These are phyloP conservation scores for Penicillium argentinense DNA, from an alignment of 495 filamentous ascomycete species.

Conservation along the genomic window DNA sequence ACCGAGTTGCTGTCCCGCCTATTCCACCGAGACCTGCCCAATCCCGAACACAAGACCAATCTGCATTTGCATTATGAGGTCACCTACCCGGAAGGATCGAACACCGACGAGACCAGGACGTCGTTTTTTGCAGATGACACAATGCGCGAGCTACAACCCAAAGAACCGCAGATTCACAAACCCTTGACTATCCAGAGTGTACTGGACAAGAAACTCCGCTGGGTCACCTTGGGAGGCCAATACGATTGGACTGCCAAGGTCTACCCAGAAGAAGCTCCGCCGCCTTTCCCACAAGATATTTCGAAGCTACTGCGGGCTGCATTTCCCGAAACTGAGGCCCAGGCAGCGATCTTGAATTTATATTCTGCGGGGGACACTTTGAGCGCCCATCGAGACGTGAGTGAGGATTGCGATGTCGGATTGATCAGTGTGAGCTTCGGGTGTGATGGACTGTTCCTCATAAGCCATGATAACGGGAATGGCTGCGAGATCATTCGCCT, in stretches of 20 bases:
- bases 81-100: constrained; percentile 54
- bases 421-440: constrained; percentile 84
- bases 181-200: constrained; percentile 63
- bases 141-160: constrained; percentile 50
- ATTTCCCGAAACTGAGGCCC: constrained; percentile 70
- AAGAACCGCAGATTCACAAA: constrained; percentile 66
- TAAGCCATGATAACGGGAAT: constrained; percentile 39
- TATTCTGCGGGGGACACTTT: constrained; percentile 87
- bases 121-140: constrained; percentile 55
- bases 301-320: constrained; percentile 58
- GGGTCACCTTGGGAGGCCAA: constrained; percentile 90
- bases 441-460: constrained; percentile 78
- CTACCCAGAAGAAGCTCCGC: constrained; percentile 68
- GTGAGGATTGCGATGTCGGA: constrained; percentile 71
- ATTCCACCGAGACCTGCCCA: constrained; percentile 77
- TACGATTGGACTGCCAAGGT: constrained; percentile 89
- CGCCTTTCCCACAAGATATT: constrained; percentile 73
- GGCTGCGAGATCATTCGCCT: constrained; percentile 63
- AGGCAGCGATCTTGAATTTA: constrained; percentile 90
- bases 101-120: not conserved
- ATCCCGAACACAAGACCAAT: constrained; percentile 77
- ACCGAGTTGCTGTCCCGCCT: constrained; percentile 63
- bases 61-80: constrained; percentile 79
- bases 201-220: constrained; percentile 77
- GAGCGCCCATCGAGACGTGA: constrained; percentile 86